Evolutionary conservation across 2,329 filamentous ascomycete species (phyloP).

Genomic region (Colletotrichum theobromicola): DNA sequence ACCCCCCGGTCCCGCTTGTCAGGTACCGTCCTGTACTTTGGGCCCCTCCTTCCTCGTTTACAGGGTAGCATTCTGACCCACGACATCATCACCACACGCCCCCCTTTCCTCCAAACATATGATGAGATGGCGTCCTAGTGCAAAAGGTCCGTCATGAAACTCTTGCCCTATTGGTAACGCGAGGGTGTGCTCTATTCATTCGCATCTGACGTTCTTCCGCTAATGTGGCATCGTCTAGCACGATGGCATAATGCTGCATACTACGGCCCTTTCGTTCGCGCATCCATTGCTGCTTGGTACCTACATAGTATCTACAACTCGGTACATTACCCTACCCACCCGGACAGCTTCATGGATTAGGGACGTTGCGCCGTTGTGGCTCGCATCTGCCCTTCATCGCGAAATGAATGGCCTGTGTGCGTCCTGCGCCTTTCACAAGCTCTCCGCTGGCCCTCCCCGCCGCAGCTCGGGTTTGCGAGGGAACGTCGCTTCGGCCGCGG

Average conservation of each 20-base stretch:
- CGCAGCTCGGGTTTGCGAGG: conserved; percentile 17
- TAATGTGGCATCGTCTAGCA: background rate
- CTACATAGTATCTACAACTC: background rate
- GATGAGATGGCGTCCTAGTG: conserved; percentile 11
- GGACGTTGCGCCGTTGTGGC: conserved; percentile 17
- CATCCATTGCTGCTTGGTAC: background rate
- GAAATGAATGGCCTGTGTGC: background rate
- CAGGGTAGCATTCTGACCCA: background rate
- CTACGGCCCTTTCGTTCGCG: conserved; percentile 2
- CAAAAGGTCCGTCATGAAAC: conserved; percentile 8
- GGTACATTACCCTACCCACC: conserved; percentile 14
- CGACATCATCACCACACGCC: conserved; percentile 9
- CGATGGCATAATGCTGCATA: background rate
- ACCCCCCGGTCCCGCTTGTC: background rate
- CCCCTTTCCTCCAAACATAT: background rate
- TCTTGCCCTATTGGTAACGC: conserved; percentile 16
- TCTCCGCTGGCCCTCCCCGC: background rate
- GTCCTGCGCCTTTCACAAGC: conserved; percentile 3
- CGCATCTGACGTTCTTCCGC: conserved; percentile 2
- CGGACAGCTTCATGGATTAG: conserved; percentile 17
- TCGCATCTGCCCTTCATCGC: conserved; percentile 10
- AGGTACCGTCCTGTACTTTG: conserved; percentile 4
- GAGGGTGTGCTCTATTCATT: conserved; percentile 8
- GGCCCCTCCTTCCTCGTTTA: background rate
- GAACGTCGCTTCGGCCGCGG: conserved; percentile 3